Base-by-base conservation (phyloP, 2,329 filamentous ascomycete species). In the Huntiella moniliformis region DNA sequence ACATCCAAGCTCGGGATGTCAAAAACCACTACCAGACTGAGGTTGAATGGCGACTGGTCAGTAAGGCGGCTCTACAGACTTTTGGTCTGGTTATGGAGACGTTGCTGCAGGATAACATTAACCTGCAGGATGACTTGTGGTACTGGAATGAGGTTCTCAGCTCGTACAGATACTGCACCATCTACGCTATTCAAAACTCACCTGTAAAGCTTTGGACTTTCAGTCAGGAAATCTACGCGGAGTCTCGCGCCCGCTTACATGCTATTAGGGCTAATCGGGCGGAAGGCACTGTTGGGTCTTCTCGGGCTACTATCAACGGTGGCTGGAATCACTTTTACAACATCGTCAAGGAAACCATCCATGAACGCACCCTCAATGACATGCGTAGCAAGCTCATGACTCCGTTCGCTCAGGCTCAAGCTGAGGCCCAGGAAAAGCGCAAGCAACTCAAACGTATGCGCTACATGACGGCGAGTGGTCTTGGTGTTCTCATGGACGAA, bases 121-220 rank as follows among this genome's bases (percentile, higher is more conserved):
- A 80, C 0, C 62, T 98, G 13, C 82, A 77, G 54, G 79, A 94
- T 52, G 86, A 94, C 54, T 79, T 94, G 17, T 87, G 81, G 76
- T 96, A 96, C 60, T 98, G 91, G 91, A 84, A 94, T 56, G 82
- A 91, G 53, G 73, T 95, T 2, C 64, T 94, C 28, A 74, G 75
- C 7, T 92, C 84, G 1, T 79, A 84, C 53, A 70, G 75, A 42
- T 83, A 80, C 56, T 87, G 82, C 52, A 79, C 77, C 31, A 59
- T 95, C 3, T 95, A 95, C 61, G 80, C 83, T 11, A 63, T 92
- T 6, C 91, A 98, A 60, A 94, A 79, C 0, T 84, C 80, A 1
- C 91, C 91, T 0, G 55, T 79, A 36, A 71, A 82, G 13, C 60
- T 94, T 32, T 88, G 77, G 75, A 63, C 67, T 3, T 85, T 81